Evolutionary conservation across 1,284 basidiomycete species (phyloP), one percentile per base, ranked within the genome.

Genomic region (Laetiporus sulphureus): DNA sequence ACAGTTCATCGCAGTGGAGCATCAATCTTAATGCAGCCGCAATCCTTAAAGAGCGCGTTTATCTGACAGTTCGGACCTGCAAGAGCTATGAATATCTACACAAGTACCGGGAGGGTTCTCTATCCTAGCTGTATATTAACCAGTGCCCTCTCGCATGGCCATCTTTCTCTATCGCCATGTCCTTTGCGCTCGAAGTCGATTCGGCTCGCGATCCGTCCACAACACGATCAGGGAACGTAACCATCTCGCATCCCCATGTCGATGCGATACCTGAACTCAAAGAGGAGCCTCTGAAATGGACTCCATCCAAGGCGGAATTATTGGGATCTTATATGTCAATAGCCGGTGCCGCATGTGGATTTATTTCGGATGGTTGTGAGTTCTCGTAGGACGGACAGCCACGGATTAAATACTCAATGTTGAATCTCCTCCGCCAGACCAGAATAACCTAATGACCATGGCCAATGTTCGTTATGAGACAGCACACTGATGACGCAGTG

Each of bases 361-460:
- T 85, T 32, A 77, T 85, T 48, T 79, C 75, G 42, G 82, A 86
- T 66, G 83, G 83, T 32, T 81, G 78, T 78, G 53, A 63, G 66
- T 67, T 43, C 23, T 32, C 20, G n/a, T 12, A 12, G n/a, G n/a
- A n/a, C n/a, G n/a, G 23, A 3, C n/a, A 36, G 16, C 35, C 16
- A 22, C 8, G n/a, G 8, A 40, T 16, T 25, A n/a, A 8, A 22
- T 27, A 18, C 10, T 32, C 15, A 36, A 25, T 33, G 22, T 35
- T 21, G 19, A 27, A 39, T n/a, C 20, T 19, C 27, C 13, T 20
- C 13, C 21, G 27, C 10, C 51, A 81, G 79, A 84, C 56, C 82
- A 84, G 56, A 85, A 84, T 58, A 80, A 78, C 52, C 60, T 78
- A 18, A 77, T 78, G 76, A 77, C 76, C 0, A 79, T 81, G 79